Conservation (phyloP, 805 yeast genomes). For the Ogataea sp. region DNA sequence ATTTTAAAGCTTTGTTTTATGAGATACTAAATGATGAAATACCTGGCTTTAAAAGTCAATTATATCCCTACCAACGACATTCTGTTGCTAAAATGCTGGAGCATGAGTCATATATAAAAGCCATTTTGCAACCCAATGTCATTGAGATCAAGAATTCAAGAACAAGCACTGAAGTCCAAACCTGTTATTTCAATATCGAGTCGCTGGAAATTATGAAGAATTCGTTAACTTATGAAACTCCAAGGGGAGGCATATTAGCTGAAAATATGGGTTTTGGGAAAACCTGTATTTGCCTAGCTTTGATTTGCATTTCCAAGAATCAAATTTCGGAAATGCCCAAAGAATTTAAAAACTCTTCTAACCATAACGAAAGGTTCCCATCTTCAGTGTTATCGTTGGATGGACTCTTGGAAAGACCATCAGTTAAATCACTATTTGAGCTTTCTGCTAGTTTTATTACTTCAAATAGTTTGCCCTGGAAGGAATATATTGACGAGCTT, state of each 20-base stretch:
- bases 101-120: conserved; percentile 33
- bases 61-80: conserved; percentile 53
- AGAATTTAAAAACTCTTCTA: conserved; percentile 5
- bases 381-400: too few species aligned
- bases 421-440: conserved; percentile 24
- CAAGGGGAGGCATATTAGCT: conserved; percentile 57
- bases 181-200: conserved; percentile 29
- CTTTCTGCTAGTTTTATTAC: conserved; percentile 36
- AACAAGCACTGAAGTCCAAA: neutral
- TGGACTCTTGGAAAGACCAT: too few species aligned
- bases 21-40: conserved; percentile 23
- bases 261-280: conserved; percentile 67
- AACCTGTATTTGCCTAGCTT: conserved; percentile 50
- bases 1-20: conserved; percentile 11
- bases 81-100: conserved; percentile 54
- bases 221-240: conserved; percentile 38
- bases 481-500: conserved; percentile 31
- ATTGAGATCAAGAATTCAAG: neutral
- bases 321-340: conserved; percentile 42
- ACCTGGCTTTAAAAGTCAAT: conserved; percentile 39
- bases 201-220: conserved; percentile 19
- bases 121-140: conserved; percentile 16
- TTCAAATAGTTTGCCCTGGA: conserved; percentile 52
- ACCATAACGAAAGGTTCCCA: too few species aligned
- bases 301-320: conserved; percentile 45